Percentiles rank a stretch among this genome's conserved stretches.
phyloP scores from a whole-genome alignment of 306 rosid genomes.

The Quercus wislizeni region DNA sequence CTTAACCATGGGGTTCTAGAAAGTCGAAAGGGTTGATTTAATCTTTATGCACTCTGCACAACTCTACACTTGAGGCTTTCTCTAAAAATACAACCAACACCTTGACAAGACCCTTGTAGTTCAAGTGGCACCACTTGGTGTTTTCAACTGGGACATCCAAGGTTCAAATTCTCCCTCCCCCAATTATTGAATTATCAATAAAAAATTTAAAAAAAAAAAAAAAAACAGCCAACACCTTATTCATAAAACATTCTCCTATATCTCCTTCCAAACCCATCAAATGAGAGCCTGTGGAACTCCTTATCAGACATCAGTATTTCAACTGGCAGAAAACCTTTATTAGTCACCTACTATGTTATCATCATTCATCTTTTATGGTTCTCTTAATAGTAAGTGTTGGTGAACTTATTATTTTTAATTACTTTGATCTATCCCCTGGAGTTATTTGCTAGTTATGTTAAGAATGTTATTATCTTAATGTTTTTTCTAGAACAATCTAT shows the following conservation, averaged over 20 bases:
- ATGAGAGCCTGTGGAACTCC: neutral
- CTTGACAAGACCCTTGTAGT: neutral
- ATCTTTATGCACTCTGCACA: neutral
- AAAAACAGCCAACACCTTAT: neutral
- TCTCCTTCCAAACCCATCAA: neutral
- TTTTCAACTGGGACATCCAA: no score
- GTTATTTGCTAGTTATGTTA: neutral
- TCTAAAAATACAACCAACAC: neutral
- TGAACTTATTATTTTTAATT: neutral
- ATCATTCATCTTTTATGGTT: neutral
- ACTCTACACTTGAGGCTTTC: neutral
- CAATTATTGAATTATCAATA: no score
- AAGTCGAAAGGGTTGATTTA: neutral
- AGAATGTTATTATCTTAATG: neutral
- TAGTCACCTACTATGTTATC: neutral
- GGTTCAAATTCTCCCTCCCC: no score
- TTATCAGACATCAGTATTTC: no score
- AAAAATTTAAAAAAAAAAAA: no score
- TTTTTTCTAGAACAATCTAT: constrained; percentile 17
- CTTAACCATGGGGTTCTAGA: neutral
- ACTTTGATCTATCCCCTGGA: neutral
- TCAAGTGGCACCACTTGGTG: no score
- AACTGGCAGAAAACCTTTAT: no score
- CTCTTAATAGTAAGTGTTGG: neutral
- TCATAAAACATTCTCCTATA: neutral